Evolutionary conservation across 116 monocot genomes (phyloP).

Genomic region (Trichopus zeylanicus): DNA sequence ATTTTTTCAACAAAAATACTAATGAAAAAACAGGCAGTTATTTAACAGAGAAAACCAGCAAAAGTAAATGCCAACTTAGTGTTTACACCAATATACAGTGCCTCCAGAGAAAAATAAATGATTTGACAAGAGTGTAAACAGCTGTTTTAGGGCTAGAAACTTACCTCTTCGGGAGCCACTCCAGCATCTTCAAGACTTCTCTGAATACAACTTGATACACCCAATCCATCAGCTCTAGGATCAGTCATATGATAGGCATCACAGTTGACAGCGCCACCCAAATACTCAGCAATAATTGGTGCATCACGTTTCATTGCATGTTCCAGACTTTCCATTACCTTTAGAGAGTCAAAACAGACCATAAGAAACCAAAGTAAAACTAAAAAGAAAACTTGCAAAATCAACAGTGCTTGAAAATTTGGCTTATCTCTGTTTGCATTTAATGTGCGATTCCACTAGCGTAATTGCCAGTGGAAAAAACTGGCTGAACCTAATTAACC

Average conservation of each 20-base stretch:
- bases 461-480: too few species aligned
- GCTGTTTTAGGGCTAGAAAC: not conserved
- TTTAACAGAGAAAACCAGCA: too few species aligned
- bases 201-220: conserved; percentile 85
- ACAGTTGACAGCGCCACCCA: conserved; percentile 98
- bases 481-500: too few species aligned
- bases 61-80: too few species aligned
- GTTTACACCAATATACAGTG: too few species aligned
- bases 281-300: conserved; percentile 92
- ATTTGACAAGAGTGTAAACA: too few species aligned
- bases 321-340: conserved; percentile 97
- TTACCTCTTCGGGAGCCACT: conserved; percentile 88
- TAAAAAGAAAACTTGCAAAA: not conserved
- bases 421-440: too few species aligned
- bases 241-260: conserved; percentile 99
- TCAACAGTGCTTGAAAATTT: not conserved
- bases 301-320: conserved; percentile 98
- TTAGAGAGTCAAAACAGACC: not conserved
- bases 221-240: conserved; percentile 96
- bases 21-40: too few species aligned
- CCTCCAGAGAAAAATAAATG: too few species aligned
- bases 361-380: not conserved
- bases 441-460: too few species aligned
- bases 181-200: conserved; percentile 94
- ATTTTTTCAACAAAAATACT: too few species aligned